A percentile compares a stretch with the other conserved stretches of the same genome.
These are phyloP conservation scores for Periconia macrospinosa DNA, from an alignment of 2,329 filamentous ascomycete species.

Conservation along the genomic window DNA sequence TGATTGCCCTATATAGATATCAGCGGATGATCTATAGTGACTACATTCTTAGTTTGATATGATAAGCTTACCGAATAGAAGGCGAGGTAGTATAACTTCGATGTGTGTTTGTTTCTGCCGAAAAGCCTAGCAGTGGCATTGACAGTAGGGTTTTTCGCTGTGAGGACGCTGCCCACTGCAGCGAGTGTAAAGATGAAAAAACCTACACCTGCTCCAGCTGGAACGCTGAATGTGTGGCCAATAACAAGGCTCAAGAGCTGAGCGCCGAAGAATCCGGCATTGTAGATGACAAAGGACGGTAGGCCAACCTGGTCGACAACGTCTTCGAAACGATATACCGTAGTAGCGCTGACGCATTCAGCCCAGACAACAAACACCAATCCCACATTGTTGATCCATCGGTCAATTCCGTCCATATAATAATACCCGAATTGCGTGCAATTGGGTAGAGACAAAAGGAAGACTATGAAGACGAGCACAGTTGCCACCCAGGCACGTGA, in stretches of 20 bases:
- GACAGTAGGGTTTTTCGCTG: conserved; percentile 49
- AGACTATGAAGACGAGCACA: conserved; percentile 52
- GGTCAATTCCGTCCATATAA: conserved; percentile 57
- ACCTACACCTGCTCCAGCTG: conserved; percentile 51
- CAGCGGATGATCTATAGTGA: background rate
- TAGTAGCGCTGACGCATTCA: conserved; percentile 57
- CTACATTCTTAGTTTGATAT: background rate
- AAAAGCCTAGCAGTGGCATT: conserved; percentile 46
- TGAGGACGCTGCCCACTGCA: conserved; percentile 43
- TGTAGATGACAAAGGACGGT: conserved; percentile 50
- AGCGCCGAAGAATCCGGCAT: conserved; percentile 56
- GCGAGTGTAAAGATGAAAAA: conserved; percentile 57
- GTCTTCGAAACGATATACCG: conserved; percentile 56
- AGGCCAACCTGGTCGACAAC: conserved; percentile 51
- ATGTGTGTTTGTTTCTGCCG: conserved; percentile 22
- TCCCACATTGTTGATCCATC: conserved; percentile 59
- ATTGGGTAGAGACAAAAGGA: conserved; percentile 59
- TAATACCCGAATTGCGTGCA: conserved; percentile 62
- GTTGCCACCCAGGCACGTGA: conserved; percentile 56
- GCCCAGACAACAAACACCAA: conserved; percentile 59
- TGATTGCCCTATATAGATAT: conserved; percentile 53
- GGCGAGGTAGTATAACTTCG: conserved; percentile 56
- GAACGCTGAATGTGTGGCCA: conserved; percentile 50
- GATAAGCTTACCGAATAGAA: conserved; percentile 58
- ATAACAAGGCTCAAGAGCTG: conserved; percentile 56